Evolutionary conservation across 2,329 filamentous ascomycete species (phyloP), one percentile per base, ranked within the genome.

Genomic region (Verticillium alfalfae): DNA sequence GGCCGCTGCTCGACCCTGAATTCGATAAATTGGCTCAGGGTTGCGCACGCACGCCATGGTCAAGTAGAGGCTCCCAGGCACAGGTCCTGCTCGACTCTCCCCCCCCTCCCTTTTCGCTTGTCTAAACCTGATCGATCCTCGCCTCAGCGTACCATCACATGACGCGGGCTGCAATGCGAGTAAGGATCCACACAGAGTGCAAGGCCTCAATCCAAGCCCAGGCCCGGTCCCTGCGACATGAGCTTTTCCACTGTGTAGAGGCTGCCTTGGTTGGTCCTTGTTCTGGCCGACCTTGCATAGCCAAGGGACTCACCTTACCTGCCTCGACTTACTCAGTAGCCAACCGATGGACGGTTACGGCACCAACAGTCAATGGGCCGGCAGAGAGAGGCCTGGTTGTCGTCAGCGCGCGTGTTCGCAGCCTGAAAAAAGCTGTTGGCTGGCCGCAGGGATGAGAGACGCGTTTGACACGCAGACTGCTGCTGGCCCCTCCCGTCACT

Each of bases 121-220:
- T 52, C 18, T 18, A 18, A 18, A 12, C 39, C 39, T 52, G 45
- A 52, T 31, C 18, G n/a, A 54, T 39, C 58, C 34, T 55, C 58
- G 58, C 58, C 58, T 54, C 45, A 34, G 41, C 41, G 22, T 36
- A 16, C 45, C 45, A 59, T 59, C 58, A 59, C 58, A 59, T 59
- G 58, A 59, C 58, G 58, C 18, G 41, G 41, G 45, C 58, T 59
- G 58, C 58, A 59, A 59, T 59, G 58, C 58, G 58, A 34, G 58
- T 22, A n/a, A 59, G 41, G 49, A 54, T 37, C 58, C 58, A 54
- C 58, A 12, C 57, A 18, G 45, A 13, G 57, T 22, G 37, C 56
- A 58, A 38, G 36, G 36, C 55, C 57, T 49, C 36, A 31, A 31
- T 18, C 36, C n/a, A n/a, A 45, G 49, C 38, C 26, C 34, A 26